Evolutionary conservation across 2,329 filamentous ascomycete species (phyloP).

Genomic region (Pezicula rhizophila): DNA sequence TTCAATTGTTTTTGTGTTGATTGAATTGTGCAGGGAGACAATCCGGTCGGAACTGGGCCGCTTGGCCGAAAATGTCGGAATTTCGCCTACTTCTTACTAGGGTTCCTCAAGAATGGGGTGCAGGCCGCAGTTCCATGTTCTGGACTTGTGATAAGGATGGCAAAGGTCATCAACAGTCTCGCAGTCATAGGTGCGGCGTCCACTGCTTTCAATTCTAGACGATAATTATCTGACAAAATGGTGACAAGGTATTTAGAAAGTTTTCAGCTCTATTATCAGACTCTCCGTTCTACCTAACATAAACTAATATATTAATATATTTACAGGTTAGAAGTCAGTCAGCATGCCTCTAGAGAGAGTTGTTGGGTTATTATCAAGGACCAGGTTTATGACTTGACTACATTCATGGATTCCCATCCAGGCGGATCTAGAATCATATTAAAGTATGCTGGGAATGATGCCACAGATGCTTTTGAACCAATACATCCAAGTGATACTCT

Average conservation of each 20-base stretch:
- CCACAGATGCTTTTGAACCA: slow-evolving; percentile 41
- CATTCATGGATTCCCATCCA: slow-evolving; percentile 81
- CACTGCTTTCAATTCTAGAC: neutral
- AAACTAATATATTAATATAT: neutral
- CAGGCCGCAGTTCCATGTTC: no score
- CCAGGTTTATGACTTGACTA: slow-evolving; percentile 88
- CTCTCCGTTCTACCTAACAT: neutral
- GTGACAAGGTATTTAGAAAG: neutral
- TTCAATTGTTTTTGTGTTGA: neutral
- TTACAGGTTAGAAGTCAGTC: neutral
- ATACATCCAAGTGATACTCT: slow-evolving; percentile 26
- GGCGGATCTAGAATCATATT: slow-evolving; percentile 80
- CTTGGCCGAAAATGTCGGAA: no score
- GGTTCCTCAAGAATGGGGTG: no score
- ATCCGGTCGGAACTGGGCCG: no score
- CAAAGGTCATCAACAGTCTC: neutral
- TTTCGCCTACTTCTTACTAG: no score
- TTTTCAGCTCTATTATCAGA: neutral
- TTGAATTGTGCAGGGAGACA: no score
- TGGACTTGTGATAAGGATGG: neutral
- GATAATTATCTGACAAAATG: neutral
- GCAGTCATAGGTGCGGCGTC: neutral
- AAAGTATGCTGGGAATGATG: slow-evolving; percentile 80
- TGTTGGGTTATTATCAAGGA: slow-evolving; percentile 6
- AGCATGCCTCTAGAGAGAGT: neutral